A percentile compares a stretch with the other conserved stretches of the same genome.
Evolutionary conservation across 257 asterid genomes (phyloP).

Genomic region (Nicotiana knightiana): DNA sequence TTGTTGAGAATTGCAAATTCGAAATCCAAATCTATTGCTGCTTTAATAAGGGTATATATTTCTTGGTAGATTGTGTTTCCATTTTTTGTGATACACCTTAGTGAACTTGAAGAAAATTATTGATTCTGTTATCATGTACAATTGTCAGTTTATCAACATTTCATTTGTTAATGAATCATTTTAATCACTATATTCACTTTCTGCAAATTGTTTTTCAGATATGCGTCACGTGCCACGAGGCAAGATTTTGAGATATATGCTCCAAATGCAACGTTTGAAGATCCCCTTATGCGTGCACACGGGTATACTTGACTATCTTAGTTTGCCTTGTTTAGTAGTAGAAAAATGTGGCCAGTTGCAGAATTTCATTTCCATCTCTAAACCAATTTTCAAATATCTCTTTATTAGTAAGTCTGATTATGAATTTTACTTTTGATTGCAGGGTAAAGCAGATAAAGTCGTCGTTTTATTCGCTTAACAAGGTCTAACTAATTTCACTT

Average conservation of each 20-base stretch:
- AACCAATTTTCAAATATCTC: neutral
- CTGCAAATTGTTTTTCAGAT: conserved; percentile 36
- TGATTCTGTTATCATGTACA: neutral
- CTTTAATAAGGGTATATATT: neutral
- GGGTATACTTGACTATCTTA: conserved; percentile 42
- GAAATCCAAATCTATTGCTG: neutral
- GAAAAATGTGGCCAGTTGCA: neutral
- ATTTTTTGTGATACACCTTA: neutral
- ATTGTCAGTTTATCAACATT: neutral
- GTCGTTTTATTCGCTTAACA: conserved; percentile 70
- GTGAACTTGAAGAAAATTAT: neutral
- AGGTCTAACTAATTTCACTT: conserved; percentile 34
- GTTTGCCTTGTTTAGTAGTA: neutral
- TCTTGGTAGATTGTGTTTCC: neutral
- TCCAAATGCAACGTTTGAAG: conserved; percentile 76
- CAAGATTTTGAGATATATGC: conserved; percentile 79
- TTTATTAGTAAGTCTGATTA: neutral
- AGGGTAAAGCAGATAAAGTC: conserved; percentile 89
- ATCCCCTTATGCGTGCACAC: conserved; percentile 78
- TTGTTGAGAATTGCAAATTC: too few relatives aligned
- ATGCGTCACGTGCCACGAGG: conserved; percentile 60
- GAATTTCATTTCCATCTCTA: neutral
- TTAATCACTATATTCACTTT: neutral
- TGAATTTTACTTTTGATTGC: conserved; percentile 17
- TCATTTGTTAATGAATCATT: neutral